Evolutionary conservation across 768 basidiomycete genomes (phyloP).

Genomic region (Postia placenta): DNA sequence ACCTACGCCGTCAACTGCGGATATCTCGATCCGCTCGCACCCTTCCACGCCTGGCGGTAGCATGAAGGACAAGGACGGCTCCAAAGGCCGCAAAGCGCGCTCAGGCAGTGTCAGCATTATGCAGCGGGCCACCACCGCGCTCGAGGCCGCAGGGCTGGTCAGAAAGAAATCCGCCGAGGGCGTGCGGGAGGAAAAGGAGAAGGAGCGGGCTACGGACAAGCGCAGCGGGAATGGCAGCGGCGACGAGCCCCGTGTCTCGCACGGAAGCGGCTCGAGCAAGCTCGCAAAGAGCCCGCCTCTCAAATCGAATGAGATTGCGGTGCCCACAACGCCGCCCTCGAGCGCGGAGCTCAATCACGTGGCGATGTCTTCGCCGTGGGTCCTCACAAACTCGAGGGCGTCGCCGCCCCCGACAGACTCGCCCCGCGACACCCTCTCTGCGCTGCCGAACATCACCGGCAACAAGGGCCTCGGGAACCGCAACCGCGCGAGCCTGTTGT

Average conservation of each 20-base stretch:
- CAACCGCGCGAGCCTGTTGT: conserved; percentile 75
- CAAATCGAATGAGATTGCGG: conserved; percentile 39
- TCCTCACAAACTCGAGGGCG: conserved; percentile 46
- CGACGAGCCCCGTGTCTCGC: conserved; percentile 58
- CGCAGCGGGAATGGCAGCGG: conserved; percentile 33
- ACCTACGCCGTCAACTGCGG: conserved; percentile 51
- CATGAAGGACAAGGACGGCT: conserved; percentile 44
- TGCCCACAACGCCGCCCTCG: conserved; percentile 43
- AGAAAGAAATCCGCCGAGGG: conserved; percentile 77
- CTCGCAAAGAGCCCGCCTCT: conserved; percentile 66
- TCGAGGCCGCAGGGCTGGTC: conserved; percentile 81
- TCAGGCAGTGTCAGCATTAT: conserved; percentile 94
- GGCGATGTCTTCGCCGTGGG: conserved; percentile 67
- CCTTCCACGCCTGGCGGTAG: conserved; percentile 67
- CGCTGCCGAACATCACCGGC: conserved; percentile 35
- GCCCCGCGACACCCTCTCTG: conserved; percentile 46
- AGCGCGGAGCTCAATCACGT: conserved; percentile 25
- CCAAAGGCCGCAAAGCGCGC: conserved; percentile 54
- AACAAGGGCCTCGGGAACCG: conserved; percentile 37
- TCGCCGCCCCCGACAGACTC: conserved; percentile 42
- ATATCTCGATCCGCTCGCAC: conserved; percentile 48
- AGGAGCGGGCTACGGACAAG: conserved; percentile 33
- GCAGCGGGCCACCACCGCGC: conserved; percentile 88
- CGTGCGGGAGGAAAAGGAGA: conserved; percentile 50
- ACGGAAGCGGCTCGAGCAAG: conserved; percentile 58